Conservation (phyloP, 202 grass and related monocot genomes). For the Eragrostis tef region DNA sequence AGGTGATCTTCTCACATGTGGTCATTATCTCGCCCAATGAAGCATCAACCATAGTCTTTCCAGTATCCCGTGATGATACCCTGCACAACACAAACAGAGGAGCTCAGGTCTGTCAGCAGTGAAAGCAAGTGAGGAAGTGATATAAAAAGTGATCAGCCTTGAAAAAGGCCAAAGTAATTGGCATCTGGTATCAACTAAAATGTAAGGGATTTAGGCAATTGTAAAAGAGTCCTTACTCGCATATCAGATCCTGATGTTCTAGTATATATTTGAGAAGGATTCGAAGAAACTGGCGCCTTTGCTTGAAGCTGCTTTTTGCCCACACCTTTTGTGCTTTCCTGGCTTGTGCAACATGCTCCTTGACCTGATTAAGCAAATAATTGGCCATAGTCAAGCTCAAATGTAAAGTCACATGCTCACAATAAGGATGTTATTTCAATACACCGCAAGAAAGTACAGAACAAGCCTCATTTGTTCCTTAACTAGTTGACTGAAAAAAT, state of each 20-base stretch:
- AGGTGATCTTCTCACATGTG: conserved; percentile 97
- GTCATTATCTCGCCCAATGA: conserved; percentile 99
- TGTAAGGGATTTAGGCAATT: conserved; percentile 25
- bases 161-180: background rate
- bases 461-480: background rate
- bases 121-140: background rate
- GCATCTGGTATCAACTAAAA: background rate
- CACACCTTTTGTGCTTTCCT: conserved; percentile 94
- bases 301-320: conserved; percentile 91
- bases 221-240: conserved; percentile 68
- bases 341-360: conserved; percentile 86
- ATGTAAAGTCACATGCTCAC: background rate
- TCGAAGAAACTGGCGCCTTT: conserved; percentile 86
- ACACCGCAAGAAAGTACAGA: background rate
- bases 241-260: conserved; percentile 97
- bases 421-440: background rate
- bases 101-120: conserved; percentile 17
- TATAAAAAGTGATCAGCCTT: background rate
- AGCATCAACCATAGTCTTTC: conserved; percentile 98
- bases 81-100: conserved; percentile 46
- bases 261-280: conserved; percentile 99
- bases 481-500: background rate
- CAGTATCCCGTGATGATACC: conserved; percentile 89
- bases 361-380: conserved; percentile 62
- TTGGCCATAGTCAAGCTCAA: background rate